A percentile compares a stretch with the other conserved stretches of the same genome.
Evolutionary conservation across 2,329 filamentous ascomycete species (phyloP).

Genomic region (Calycina herbarum): DNA sequence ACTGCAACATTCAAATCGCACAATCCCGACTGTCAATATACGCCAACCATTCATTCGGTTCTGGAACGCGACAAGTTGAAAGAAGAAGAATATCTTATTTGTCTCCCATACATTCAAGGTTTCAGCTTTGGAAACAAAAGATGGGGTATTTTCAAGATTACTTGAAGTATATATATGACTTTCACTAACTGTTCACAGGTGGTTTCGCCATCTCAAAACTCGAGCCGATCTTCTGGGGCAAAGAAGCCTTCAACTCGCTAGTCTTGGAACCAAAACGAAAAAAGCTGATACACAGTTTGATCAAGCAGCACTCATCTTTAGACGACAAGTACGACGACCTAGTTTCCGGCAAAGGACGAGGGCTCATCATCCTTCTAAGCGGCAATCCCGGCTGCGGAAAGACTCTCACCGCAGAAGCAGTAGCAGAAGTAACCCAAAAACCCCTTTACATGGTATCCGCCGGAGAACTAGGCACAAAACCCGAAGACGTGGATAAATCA

Average conservation of each 20-base stretch:
- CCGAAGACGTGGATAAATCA: slow-evolving; percentile 11
- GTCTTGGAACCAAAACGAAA: slow-evolving; percentile 6
- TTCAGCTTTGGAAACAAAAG: slow-evolving; percentile 9
- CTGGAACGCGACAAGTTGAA: slow-evolving; percentile 5
- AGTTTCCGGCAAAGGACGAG: slow-evolving; percentile 15
- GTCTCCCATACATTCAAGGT: slow-evolving; percentile 1
- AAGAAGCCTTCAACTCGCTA: slow-evolving; percentile 1
- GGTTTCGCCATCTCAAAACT: background rate
- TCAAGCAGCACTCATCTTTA: background rate
- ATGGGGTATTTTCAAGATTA: background rate
- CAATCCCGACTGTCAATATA: slow-evolving; percentile 5
- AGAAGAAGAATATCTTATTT: slow-evolving; percentile 5
- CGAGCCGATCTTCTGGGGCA: background rate
- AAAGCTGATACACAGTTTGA: slow-evolving; percentile 1
- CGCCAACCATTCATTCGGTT: background rate
- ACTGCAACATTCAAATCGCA: background rate
- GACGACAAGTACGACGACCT: slow-evolving; percentile 15
- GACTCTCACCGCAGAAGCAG: slow-evolving; percentile 11
- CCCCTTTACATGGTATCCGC: slow-evolving; percentile 12
- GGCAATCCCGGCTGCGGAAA: slow-evolving; percentile 4
- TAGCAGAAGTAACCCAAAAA: slow-evolving; percentile 11
- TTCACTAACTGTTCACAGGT: background rate
- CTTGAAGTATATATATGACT: background rate
- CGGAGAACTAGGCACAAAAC: slow-evolving; percentile 34
- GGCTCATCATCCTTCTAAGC: slow-evolving; percentile 16